Base-by-base conservation (phyloP, 2,329 filamentous ascomycete species). In the Plenodomus lindquistii region DNA sequence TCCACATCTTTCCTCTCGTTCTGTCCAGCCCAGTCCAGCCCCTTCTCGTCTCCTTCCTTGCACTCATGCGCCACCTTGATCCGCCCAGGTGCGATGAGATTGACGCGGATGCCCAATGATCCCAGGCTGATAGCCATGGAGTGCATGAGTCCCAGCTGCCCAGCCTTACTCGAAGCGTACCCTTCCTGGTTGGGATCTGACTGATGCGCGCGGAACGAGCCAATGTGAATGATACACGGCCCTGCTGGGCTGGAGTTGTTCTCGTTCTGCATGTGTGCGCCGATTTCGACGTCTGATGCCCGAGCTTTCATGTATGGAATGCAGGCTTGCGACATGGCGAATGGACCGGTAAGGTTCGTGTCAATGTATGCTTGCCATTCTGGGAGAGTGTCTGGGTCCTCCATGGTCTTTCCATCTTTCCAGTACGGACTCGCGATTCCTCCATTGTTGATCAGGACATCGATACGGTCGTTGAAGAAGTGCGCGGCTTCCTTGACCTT, bases 81-180 rank as follows among this genome's bases (percentile, higher is more conserved):
- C 41, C 75, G 65, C 2, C 77, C 77, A 0, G 77, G 77, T 4
- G 76, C 73, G 24, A 79, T 69, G n/a, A 75, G 57, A 48, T 80
- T 81, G 21, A 79, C 76, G 2, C 77, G 68, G 31, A 82, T 74
- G 2, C 74, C 72, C 22, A 75, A 64, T 20, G 66, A 62, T 4
- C 72, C 73, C 24, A 81, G 62, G 41, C 73, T 76, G 27, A 79
- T 75, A 11, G 77, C 73, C 75, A 81, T 75, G 21, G 74, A 74
- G 53, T 81, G 79, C 63, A 76, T 78, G 48, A 82, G 54, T 0
- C 79, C 79, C 10, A 81, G 60, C 40, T 81, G 63, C 0, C 79
- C 79, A 3, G 79, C 76, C 63, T 82, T 82, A 10, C 75, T 79
- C 0, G 78, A 71, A 16, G 77, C 78, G 59, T 81, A 79, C 2